Percentiles rank a stretch among this genome's conserved stretches.
These are phyloP conservation scores for Arabidopsis lyrata DNA, from an alignment of 441 rosid genomes.

Conservation along the genomic window DNA sequence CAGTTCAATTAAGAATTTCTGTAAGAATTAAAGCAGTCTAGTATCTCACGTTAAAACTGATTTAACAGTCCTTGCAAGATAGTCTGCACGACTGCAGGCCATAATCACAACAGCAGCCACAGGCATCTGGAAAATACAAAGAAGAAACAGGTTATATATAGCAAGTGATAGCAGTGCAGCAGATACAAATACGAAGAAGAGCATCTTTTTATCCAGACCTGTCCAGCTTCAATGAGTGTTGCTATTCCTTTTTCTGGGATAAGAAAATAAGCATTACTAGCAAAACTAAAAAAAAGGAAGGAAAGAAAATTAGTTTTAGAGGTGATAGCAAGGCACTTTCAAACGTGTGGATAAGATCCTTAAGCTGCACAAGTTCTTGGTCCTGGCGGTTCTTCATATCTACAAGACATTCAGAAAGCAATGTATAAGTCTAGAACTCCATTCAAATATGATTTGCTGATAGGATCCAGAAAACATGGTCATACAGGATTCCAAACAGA, in stretches of 20 bases:
- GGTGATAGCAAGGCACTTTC: constrained; percentile 60
- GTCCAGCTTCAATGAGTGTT: constrained; percentile 60
- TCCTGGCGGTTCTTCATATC: constrained; percentile 68
- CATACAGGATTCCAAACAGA: constrained; percentile 6
- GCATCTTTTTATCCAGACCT: constrained; percentile 45
- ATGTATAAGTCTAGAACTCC: neutral
- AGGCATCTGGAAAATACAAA: constrained; percentile 57
- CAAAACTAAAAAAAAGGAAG: constrained; percentile 4
- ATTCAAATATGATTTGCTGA: neutral
- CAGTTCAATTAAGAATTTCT: constrained; percentile 1
- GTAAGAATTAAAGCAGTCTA: neutral
- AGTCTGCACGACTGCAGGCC: constrained; percentile 99
- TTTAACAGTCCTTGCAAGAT: constrained; percentile 82
- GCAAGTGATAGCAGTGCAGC: constrained; percentile 27
- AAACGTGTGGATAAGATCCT: constrained; percentile 70
- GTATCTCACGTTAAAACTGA: constrained; percentile 77
- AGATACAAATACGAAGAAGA: constrained; percentile 22
- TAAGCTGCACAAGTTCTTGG: constrained; percentile 69
- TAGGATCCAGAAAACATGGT: neutral
- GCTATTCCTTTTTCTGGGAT: constrained; percentile 76
- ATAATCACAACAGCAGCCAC: constrained; percentile 94
- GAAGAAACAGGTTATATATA: constrained; percentile 35
- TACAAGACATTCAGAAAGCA: constrained; percentile 44
- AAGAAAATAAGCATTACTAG: constrained; percentile 25
- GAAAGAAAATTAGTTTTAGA: neutral